A percentile compares a stretch with the other conserved stretches of the same genome.
These are phyloP conservation scores for Leccinum uliginosum DNA, from an alignment of 768 basidiomycete species.

Conservation along the genomic window DNA sequence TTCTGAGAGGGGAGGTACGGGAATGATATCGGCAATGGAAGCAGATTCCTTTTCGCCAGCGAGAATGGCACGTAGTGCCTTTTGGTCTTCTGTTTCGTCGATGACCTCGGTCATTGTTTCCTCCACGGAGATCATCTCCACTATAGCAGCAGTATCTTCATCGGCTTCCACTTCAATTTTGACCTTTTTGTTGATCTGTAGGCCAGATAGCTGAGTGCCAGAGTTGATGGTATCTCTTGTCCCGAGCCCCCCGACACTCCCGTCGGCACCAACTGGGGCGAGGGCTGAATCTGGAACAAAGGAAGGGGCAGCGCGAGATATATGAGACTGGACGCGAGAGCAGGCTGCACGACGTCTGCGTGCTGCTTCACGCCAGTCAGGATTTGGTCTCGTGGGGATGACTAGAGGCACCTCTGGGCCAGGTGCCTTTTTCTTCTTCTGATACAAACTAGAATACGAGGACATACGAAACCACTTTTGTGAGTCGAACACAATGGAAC, in stretches of 20 bases:
- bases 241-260: conserved; percentile 74
- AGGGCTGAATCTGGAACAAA: conserved; percentile 65
- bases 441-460: conserved; percentile 36
- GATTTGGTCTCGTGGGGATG: conserved; percentile 82
- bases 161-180: conserved; percentile 34
- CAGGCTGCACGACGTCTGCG: conserved; percentile 46
- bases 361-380: conserved; percentile 85
- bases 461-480: conserved; percentile 40
- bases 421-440: conserved; percentile 31
- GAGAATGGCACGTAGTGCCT: conserved; percentile 76
- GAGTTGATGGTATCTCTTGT: conserved; percentile 73
- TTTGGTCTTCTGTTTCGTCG: conserved; percentile 71
- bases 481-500: conserved; percentile 63
- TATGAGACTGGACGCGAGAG: conserved; percentile 8
- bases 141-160: conserved; percentile 16
- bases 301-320: conserved; percentile 24
- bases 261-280: conserved; percentile 56
- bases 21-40: conserved; percentile 58
- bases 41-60: conserved; percentile 42
- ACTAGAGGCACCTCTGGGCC: conserved; percentile 62
- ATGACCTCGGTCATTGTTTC: conserved; percentile 30
- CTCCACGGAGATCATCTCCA: not conserved
- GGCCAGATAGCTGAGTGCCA: conserved; percentile 64
- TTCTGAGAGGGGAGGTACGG: conserved; percentile 58
- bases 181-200: conserved; percentile 45